Percentiles rank a stretch among this genome's conserved stretches.
Conservation (phyloP, 306 rosid species). For the Senna siamea region DNA sequence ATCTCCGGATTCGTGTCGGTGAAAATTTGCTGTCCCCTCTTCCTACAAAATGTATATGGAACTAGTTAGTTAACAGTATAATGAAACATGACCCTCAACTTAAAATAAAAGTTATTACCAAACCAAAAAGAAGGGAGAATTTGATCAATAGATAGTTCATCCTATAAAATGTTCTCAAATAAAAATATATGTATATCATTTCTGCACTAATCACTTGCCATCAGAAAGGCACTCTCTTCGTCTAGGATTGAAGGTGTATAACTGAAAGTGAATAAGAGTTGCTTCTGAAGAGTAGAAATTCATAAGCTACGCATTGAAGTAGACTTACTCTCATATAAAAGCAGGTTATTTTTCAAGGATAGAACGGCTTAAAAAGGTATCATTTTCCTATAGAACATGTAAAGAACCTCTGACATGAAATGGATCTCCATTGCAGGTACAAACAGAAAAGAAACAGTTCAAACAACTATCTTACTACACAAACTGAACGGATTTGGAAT, state of each 20-base stretch:
- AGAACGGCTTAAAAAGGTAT: neutral
- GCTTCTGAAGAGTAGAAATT: neutral
- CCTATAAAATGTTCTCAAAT: conserved; percentile 1
- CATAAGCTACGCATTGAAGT: neutral
- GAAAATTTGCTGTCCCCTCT: conserved; percentile 49
- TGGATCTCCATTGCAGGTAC: neutral
- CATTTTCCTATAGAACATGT: neutral
- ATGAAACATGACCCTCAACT: neutral
- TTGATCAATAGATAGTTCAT: conserved; percentile 11
- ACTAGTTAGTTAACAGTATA: conserved; percentile 11
- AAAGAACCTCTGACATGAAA: conserved; percentile 4
- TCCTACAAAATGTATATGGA: conserved; percentile 46
- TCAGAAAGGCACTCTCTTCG: neutral
- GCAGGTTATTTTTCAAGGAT: neutral
- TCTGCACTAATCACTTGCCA: neutral
- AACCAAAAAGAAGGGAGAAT: conserved; percentile 6
- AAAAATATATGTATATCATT: neutral
- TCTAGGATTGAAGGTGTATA: neutral
- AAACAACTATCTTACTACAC: conserved; percentile 1
- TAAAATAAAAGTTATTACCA: no score
- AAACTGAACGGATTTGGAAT: conserved; percentile 13
- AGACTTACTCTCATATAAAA: no score
- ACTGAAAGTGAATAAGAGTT: neutral
- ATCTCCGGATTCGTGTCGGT: conserved; percentile 54
- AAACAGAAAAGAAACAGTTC: conserved; percentile 12